Conservation (phyloP, 2,329 filamentous ascomycete species). For the Cytospora piceae region DNA sequence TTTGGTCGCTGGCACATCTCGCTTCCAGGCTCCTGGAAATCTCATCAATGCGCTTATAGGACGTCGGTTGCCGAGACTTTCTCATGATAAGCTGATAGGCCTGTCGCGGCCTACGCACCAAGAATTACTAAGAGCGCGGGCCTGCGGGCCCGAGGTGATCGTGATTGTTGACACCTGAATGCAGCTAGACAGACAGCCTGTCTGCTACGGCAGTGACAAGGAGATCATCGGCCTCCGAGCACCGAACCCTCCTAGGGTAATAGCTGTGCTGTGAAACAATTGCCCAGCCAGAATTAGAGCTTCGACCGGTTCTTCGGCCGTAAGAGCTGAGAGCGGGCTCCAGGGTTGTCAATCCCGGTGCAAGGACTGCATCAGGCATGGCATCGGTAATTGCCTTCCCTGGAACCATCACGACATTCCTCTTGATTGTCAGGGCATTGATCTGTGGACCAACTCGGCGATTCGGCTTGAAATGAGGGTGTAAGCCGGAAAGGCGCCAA, state of each 20-base stretch:
- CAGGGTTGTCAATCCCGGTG: not conserved
- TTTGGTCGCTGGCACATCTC: not conserved
- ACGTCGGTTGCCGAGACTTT: not conserved
- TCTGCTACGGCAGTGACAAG: not conserved
- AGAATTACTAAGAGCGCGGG: not conserved
- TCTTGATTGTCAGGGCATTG: not conserved
- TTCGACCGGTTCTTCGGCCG: slow-evolving; percentile 9
- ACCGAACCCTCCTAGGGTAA: not conserved
- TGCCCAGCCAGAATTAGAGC: not conserved
- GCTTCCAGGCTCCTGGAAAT: not conserved
- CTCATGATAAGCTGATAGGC: not conserved
- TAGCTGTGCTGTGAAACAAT: not conserved
- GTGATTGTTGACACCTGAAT: slow-evolving; percentile 15
- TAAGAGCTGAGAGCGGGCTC: slow-evolving; percentile 11
- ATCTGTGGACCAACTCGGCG: not conserved
- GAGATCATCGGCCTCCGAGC: not conserved
- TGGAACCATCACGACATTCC: not conserved
- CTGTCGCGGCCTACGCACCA: not conserved
- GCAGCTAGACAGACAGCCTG: slow-evolving; percentile 4
- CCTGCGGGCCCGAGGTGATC: not conserved
- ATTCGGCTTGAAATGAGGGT: not conserved
- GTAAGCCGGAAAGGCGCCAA: no score
- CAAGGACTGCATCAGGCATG: slow-evolving; percentile 3
- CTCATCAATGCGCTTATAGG: not conserved
- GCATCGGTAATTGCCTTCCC: slow-evolving; percentile 6